phyloP scores from a whole-genome alignment of 2,329 filamentous ascomycete species.

The Rutstroemia sp. region DNA sequence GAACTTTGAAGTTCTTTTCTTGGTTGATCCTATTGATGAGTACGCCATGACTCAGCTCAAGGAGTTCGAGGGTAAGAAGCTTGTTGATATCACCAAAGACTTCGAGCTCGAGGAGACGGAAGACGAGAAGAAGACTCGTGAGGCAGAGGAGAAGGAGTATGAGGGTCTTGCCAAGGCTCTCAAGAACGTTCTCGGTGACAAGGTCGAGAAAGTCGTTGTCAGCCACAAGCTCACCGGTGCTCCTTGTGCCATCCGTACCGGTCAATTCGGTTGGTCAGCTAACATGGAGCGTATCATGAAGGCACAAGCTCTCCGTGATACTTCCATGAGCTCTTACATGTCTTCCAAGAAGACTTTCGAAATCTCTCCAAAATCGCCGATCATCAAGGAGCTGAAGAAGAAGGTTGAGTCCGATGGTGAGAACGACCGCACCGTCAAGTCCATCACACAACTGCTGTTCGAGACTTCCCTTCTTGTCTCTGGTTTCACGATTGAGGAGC shows the following conservation, averaged over 20 bases:
- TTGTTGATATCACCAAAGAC: constrained; percentile 99
- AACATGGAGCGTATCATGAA: constrained; percentile 99
- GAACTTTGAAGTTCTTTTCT: constrained; percentile 99
- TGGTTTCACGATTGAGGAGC: constrained; percentile 99
- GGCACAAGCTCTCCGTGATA: constrained; percentile 98
- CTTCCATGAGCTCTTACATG: constrained; percentile 99
- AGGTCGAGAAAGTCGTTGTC: constrained; percentile 99
- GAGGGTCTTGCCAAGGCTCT: constrained; percentile 91
- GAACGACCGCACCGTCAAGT: constrained; percentile 99
- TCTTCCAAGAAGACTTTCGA: constrained; percentile 99
- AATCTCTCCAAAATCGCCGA: constrained; percentile 97
- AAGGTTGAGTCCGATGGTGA: constrained; percentile 98
- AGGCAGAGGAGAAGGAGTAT: constrained; percentile 97
- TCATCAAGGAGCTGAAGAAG: constrained; percentile 98
- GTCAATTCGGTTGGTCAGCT: constrained; percentile 99
- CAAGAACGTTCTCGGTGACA: constrained; percentile 98
- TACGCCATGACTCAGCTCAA: constrained; percentile 47
- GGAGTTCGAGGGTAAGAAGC: constrained; percentile 99
- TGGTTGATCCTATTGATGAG: constrained; percentile 82
- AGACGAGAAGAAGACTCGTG: constrained; percentile 94
- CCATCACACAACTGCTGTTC: constrained; percentile 95
- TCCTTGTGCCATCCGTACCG: constrained; percentile 97
- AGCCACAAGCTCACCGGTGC: constrained; percentile 93
- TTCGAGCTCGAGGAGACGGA: constrained; percentile 99
- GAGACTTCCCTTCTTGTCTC: constrained; percentile 98